Conservation (phyloP, 495 filamentous ascomycete genomes). For the Bathelium albidoporum region DNA sequence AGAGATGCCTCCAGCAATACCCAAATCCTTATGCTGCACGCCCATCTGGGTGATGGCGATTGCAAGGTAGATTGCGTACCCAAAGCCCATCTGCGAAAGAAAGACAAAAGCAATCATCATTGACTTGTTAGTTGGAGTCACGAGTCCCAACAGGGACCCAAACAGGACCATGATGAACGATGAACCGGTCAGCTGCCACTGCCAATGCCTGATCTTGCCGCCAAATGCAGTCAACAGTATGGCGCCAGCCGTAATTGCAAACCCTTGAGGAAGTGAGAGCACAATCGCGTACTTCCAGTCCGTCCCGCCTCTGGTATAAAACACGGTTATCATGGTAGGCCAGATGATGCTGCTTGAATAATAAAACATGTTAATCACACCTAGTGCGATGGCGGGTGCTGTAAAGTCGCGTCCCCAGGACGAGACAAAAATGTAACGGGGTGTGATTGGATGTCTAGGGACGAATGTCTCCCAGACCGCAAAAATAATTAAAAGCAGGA, state of each 20-base stretch:
- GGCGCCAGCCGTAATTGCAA: conserved; percentile 26
- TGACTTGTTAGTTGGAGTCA: conserved; percentile 22
- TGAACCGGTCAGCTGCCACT: conserved; percentile 22
- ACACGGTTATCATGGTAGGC: conserved; percentile 21
- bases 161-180: conserved; percentile 28
- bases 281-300: conserved; percentile 21
- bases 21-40: conserved; percentile 26
- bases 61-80: conserved; percentile 25
- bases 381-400: conserved; percentile 18
- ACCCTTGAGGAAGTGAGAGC: conserved; percentile 24
- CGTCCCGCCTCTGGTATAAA: conserved; percentile 21
- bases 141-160: conserved; percentile 25
- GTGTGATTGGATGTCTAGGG: conserved; percentile 21
- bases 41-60: conserved; percentile 29
- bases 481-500: conserved; percentile 17
- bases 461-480: conserved; percentile 21
- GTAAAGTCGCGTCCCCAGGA: conserved; percentile 22
- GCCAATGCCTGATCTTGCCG: conserved; percentile 25
- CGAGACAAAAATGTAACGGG: conserved; percentile 20
- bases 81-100: conserved; percentile 23
- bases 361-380: conserved; percentile 26
- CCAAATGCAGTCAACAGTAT: conserved; percentile 27
- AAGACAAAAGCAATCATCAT: conserved; percentile 33
- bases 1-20: conserved; percentile 20
- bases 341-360: conserved; percentile 25